phyloP scores from a whole-genome alignment of 2,329 filamentous ascomycete genomes.

The Alternaria panax region DNA sequence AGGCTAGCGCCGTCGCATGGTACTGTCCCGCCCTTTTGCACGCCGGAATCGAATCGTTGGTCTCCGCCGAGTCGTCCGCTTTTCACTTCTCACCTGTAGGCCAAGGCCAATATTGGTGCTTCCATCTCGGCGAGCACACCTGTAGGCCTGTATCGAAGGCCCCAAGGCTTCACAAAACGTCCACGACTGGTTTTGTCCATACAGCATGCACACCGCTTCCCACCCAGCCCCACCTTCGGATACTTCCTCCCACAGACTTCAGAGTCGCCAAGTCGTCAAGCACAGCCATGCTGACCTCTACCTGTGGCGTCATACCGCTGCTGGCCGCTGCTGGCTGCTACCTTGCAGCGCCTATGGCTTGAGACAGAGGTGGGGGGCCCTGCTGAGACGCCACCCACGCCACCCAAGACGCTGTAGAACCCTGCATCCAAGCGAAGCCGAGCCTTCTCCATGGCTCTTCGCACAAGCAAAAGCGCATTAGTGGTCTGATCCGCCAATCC shows the following conservation, averaged over 20 bases:
- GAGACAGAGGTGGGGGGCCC: slow-evolving; percentile 28
- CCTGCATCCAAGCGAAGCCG: slow-evolving; percentile 29
- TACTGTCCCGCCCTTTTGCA: slow-evolving; percentile 41
- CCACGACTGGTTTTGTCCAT: not conserved
- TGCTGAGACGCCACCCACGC: slow-evolving; percentile 42
- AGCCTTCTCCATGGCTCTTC: slow-evolving; percentile 26
- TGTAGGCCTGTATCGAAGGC: not conserved
- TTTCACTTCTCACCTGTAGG: slow-evolving; percentile 23
- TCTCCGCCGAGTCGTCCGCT: slow-evolving; percentile 40
- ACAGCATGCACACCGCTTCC: slow-evolving; percentile 1
- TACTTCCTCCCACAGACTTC: not conserved
- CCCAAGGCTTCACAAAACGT: slow-evolving; percentile 1
- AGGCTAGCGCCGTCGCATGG: slow-evolving; percentile 40
- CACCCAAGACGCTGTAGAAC: slow-evolving; percentile 34
- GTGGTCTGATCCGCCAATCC: slow-evolving; percentile 31
- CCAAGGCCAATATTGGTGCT: slow-evolving; percentile 14
- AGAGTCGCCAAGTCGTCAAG: slow-evolving; percentile 34
- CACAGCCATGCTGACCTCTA: slow-evolving; percentile 42
- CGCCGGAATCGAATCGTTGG: slow-evolving; percentile 34
- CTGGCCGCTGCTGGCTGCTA: slow-evolving; percentile 29
- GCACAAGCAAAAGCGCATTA: slow-evolving; percentile 22
- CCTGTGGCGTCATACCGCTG: slow-evolving; percentile 43
- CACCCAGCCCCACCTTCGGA: slow-evolving; percentile 8
- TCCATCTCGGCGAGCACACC: slow-evolving; percentile 10
- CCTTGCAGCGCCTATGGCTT: slow-evolving; percentile 17